Evolutionary conservation across 306 rosid genomes (phyloP).

Genomic region (Corylus avellana): DNA sequence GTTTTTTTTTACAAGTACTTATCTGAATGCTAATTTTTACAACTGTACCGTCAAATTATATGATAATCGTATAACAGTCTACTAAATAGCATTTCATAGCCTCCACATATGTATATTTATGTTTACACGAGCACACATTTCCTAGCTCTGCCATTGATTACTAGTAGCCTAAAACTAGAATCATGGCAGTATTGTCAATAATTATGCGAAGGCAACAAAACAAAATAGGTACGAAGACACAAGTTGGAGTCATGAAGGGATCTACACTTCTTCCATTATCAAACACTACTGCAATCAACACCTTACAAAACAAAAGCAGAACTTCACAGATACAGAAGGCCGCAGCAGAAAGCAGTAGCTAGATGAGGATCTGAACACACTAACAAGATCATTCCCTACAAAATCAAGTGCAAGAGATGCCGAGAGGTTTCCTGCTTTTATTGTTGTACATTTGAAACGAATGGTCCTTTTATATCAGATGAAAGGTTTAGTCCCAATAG

Average conservation of each 20-base stretch:
- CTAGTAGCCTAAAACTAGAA: neutral
- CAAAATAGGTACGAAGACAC: neutral
- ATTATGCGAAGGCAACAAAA: neutral
- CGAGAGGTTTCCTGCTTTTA: conserved; percentile 28
- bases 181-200: neutral
- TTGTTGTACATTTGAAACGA: conserved; percentile 18
- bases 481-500: conserved; percentile 26
- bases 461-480: conserved; percentile 27
- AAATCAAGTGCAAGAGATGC: conserved; percentile 22
- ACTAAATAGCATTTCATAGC: too few relatives aligned
- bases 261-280: neutral
- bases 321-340: neutral
- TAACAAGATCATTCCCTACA: conserved; percentile 13
- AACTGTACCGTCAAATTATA: too few relatives aligned
- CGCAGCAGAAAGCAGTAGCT: neutral
- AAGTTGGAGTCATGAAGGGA: neutral
- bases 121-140: too few relatives aligned
- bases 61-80: too few relatives aligned
- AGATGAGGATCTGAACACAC: neutral
- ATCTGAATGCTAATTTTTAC: too few relatives aligned
- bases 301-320: neutral
- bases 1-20: too few relatives aligned
- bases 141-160: neutral
- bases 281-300: conserved; percentile 14
- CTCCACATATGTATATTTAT: too few relatives aligned